A percentile compares a stretch with the other conserved stretches of the same genome.
Conservation (phyloP, 2,329 filamentous ascomycete species). For the Alternaria tenuissima region DNA sequence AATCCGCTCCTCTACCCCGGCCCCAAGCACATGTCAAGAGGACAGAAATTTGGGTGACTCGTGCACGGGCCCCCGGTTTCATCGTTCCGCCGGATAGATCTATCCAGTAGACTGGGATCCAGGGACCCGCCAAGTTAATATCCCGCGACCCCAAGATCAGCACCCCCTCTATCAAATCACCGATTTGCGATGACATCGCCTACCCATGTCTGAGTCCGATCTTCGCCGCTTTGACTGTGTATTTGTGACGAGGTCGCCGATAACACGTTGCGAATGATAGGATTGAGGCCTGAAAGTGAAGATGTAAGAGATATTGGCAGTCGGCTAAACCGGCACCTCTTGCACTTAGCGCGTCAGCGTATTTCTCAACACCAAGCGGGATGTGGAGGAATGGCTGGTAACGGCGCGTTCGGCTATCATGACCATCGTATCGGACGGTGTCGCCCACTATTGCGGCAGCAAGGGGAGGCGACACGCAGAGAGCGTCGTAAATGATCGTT, state of each 20-base stretch:
- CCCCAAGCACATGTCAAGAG: constrained; percentile 1
- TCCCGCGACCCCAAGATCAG: constrained; percentile 1
- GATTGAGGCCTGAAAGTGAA: not conserved
- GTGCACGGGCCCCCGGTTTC: constrained; percentile 10
- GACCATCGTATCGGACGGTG: not conserved
- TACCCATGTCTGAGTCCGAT: not conserved
- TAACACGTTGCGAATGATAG: not conserved
- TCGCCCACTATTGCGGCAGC: not conserved
- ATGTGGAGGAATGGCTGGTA: not conserved
- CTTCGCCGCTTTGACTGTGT: not conserved
- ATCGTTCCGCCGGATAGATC: constrained; percentile 13
- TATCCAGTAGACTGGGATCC: constrained; percentile 10
- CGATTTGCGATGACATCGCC: not conserved
- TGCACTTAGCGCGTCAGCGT: constrained; percentile 5
- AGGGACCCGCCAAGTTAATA: constrained; percentile 3
- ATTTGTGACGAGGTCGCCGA: not conserved
- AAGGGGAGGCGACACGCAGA: not conserved
- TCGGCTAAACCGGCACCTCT: not conserved
- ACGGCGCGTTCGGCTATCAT: not conserved
- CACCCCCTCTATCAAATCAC: not conserved
- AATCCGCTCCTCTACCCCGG: not conserved
- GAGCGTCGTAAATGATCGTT: not conserved
- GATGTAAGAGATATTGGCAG: not conserved
- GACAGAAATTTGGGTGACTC: not conserved
- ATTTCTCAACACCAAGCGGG: not conserved